Percentiles rank a stretch among this genome's conserved stretches.
phyloP scores from a whole-genome alignment of 106 monocot genomes.

The Apostasia shenzhenica region DNA sequence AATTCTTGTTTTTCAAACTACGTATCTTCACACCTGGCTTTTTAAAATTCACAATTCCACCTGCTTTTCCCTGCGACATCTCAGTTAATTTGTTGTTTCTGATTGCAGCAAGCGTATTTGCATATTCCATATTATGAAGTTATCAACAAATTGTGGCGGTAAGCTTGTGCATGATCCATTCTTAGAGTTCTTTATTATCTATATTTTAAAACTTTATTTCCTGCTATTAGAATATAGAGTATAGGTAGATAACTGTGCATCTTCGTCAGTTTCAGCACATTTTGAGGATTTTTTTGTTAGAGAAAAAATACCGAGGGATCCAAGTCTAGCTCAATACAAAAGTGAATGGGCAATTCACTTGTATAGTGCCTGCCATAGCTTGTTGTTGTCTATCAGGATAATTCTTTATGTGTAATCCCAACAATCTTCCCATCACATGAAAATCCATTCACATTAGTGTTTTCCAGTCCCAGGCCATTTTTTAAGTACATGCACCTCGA shows the following conservation, averaged over 20 bases:
- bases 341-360: too few species aligned
- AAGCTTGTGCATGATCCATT: background rate
- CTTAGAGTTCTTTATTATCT: too few species aligned
- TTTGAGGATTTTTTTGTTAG: background rate
- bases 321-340: too few species aligned
- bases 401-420: too few species aligned
- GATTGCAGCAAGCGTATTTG: constrained; percentile 47
- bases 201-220: too few species aligned
- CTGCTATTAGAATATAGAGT: background rate
- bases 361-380: too few species aligned
- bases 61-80: background rate
- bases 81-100: constrained; percentile 7
- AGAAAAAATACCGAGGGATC: too few species aligned
- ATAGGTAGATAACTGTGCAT: background rate
- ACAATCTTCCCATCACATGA: too few species aligned
- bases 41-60: background rate
- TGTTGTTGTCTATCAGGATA: too few species aligned
- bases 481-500: too few species aligned
- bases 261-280: background rate
- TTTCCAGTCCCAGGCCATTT: too few species aligned
- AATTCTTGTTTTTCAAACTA: background rate
- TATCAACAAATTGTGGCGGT: constrained; percentile 15
- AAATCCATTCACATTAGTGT: too few species aligned
- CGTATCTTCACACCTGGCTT: background rate
- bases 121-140: constrained; percentile 48